Base-by-base conservation (phyloP, 2,329 filamentous ascomycete species). In the Huntiella moniliformis region DNA sequence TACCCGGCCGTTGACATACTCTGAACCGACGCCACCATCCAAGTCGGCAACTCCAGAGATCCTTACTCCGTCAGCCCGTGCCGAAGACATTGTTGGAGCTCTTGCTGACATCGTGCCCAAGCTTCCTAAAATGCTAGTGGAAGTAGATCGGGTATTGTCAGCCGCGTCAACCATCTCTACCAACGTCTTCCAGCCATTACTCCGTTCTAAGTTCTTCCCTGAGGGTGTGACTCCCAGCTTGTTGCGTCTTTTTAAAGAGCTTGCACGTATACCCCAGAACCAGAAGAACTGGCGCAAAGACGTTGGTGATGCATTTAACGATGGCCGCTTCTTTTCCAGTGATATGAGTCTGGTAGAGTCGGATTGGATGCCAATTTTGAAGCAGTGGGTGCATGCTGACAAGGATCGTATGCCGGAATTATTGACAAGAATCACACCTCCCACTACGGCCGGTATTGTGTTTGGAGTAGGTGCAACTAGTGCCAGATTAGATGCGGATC, bases 391-490 rank as follows among this genome's bases (percentile, higher is more conserved):
- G 3, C 64, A 87, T 11, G 74, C 74, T 12, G 91, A 98, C 60
- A 95, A 93, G 61, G 87, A 95, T 46, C 77, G 82, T 40, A 72
- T 98, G 62, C 67, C 78, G 0, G 91, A 98, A 51, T 66, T 95
- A 3, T 63, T 96, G 6, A 68, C 73, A 34, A 79, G 85, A 15
- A 73, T 98, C 51, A 78, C 78, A 4, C 74, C 87, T 3, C 91
- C 91, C 4, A 85, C 87, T 1, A 88, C 87, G 11, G 91, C 92
- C 0, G 91, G 91, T 6, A 92, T 98, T 54, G 88, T 98, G 58
- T 98, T 98, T 56, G 91, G 91, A n/a, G 91, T 98, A 0, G 92
- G 92, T 8, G 91, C 91, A 5, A 86, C 84, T 16, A 92, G 87
- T 38, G 91, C 91, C 33, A 73, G 91, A 49, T 73, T 92, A n/a